phyloP scores from a whole-genome alignment of 2,329 filamentous ascomycete genomes.

The Fusarium robinianum region DNA sequence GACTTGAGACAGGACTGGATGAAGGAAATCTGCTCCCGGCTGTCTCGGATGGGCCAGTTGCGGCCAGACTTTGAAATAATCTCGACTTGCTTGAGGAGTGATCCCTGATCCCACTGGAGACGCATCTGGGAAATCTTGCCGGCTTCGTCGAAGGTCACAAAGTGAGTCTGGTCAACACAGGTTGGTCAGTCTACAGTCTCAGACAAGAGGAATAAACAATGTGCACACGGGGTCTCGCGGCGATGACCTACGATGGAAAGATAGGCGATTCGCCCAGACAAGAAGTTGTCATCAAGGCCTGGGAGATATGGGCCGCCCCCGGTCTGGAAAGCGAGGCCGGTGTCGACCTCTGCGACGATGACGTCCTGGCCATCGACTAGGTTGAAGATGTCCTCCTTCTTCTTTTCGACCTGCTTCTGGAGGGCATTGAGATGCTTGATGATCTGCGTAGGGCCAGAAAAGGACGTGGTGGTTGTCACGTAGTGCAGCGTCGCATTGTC shows the following conservation, averaged over 20 bases:
- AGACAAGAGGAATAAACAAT: too few relatives aligned
- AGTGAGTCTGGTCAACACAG: conserved; percentile 67
- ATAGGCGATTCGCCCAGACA: conserved; percentile 78
- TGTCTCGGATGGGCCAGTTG: conserved; percentile 94
- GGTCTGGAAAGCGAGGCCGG: conserved; percentile 77
- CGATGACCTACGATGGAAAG: conserved; percentile 74
- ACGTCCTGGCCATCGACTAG: conserved; percentile 72
- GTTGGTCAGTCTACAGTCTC: background rate
- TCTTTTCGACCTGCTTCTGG: conserved; percentile 78
- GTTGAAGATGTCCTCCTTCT: conserved; percentile 75
- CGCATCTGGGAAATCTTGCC: conserved; percentile 86
- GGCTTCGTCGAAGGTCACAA: conserved; percentile 78
- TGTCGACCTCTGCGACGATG: conserved; percentile 83
- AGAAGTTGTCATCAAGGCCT: conserved; percentile 89
- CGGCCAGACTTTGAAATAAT: conserved; percentile 88
- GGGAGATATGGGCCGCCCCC: conserved; percentile 88
- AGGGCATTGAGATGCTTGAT: conserved; percentile 78
- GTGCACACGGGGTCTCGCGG: background rate
- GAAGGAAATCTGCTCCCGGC: conserved; percentile 79
- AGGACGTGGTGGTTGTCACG: conserved; percentile 81
- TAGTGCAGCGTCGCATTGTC: conserved; percentile 77
- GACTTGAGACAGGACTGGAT: conserved; percentile 66
- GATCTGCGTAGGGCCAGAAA: conserved; percentile 74
- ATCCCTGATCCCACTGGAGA: conserved; percentile 93
- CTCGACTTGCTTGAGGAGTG: conserved; percentile 89